Percentiles rank a stretch among this genome's conserved stretches.
These are phyloP conservation scores for Circinella umbellata DNA, from an alignment of 371 early-diverging fungal species.

Conservation along the genomic window DNA sequence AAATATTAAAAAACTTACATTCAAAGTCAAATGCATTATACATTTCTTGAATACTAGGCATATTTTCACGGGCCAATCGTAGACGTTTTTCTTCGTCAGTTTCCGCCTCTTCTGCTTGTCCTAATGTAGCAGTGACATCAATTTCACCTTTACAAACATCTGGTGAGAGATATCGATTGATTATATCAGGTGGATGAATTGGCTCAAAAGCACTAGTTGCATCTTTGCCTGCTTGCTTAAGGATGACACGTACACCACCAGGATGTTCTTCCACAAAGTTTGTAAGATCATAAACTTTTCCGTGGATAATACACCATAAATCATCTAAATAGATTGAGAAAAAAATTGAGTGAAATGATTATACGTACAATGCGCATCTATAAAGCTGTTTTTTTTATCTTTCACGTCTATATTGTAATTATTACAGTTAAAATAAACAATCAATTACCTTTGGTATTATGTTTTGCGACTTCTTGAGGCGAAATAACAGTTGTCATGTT, in stretches of 20 bases:
- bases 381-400: not conserved
- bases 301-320: conserved; percentile 86
- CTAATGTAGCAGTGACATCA: conserved; percentile 37
- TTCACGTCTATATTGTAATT: conserved; percentile 2
- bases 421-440: no score
- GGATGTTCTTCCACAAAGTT: conserved; percentile 73
- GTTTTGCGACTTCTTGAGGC: not conserved
- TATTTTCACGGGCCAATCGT: conserved; percentile 46
- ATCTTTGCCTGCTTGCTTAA: conserved; percentile 77
- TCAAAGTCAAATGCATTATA: conserved; percentile 82
- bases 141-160: conserved; percentile 59
- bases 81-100: conserved; percentile 45
- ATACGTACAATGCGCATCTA: no score
- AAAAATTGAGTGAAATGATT: no score
- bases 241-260: conserved; percentile 68
- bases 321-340: conserved; percentile 46
- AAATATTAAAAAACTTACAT: conserved; percentile 26
- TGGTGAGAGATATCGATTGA: conserved; percentile 60
- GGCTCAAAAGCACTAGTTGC: conserved; percentile 87
- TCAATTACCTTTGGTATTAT: not conserved
- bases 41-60: conserved; percentile 67
- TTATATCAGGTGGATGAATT: conserved; percentile 60
- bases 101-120: conserved; percentile 31
- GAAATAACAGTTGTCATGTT: not conserved
- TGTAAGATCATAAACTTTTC: conserved; percentile 86